A percentile compares a stretch with the other conserved stretches of the same genome.
phyloP scores from a whole-genome alignment of 2,329 filamentous ascomycete species.

The Aspergillus sp. region DNA sequence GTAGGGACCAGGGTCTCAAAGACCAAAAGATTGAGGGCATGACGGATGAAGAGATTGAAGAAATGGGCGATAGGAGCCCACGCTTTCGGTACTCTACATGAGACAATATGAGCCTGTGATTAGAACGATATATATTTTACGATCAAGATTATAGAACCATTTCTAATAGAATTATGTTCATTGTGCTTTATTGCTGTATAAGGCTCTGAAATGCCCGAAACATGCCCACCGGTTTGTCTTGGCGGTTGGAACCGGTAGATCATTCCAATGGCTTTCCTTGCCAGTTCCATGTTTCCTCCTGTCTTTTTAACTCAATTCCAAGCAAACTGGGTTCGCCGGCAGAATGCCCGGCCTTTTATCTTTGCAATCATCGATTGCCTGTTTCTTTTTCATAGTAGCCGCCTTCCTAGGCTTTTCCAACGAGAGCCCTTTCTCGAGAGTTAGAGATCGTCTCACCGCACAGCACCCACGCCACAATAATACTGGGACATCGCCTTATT shows the following conservation, averaged over 20 bases:
- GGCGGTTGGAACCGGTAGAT: neutral
- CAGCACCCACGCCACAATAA: neutral
- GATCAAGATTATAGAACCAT: neutral
- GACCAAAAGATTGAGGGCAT: constrained; percentile 40
- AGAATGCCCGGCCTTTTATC: constrained; percentile 8
- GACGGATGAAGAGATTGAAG: constrained; percentile 43
- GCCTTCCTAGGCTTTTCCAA: constrained; percentile 7
- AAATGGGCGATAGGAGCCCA: constrained; percentile 45
- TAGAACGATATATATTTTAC: neutral
- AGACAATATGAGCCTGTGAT: constrained; percentile 5
- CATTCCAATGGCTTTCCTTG: neutral
- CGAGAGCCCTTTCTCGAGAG: neutral
- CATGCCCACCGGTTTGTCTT: constrained; percentile 5
- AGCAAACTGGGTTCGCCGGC: neutral
- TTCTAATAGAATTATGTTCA: neutral
- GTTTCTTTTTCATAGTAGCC: constrained; percentile 12
- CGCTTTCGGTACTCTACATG: constrained; percentile 41
- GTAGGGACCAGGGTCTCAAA: constrained; percentile 35
- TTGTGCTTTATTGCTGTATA: neutral
- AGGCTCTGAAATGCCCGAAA: neutral
- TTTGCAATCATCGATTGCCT: constrained; percentile 1
- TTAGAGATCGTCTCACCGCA: neutral
- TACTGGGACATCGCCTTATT: constrained; percentile 10
- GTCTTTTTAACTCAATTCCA: neutral
- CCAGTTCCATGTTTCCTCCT: neutral